Evolutionary conservation across 371 early-diverging fungal genomes (phyloP), one percentile per base, ranked within the genome.

Genomic region (Parasitella parasitica): DNA sequence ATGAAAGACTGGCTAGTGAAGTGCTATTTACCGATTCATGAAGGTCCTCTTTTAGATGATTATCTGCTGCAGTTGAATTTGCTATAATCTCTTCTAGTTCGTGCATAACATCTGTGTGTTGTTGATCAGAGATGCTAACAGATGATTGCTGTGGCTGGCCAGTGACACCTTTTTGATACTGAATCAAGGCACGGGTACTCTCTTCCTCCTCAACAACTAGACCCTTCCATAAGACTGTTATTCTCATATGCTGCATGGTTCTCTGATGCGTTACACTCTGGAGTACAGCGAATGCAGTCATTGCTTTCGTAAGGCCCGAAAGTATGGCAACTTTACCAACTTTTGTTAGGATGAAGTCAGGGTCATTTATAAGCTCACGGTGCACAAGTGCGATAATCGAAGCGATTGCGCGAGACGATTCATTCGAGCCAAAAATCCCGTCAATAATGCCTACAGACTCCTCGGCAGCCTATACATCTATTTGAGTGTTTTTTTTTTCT

Each of bases 391-490:
- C 82, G 34, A 95, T 82, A 43, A 96, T 85, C 4, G 94, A 89
- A 0, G 94, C 92, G 34, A 95, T 76, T 0, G 93, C 94, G 27
- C 88, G 84, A 16, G 94, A 94, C 0, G 96, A 94, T 64, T 95
- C 95, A 9, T 93, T 95, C 0, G 91, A 87, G 11, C 96, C 96
- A 76, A 96, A 95, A 3, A 97, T 72, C 0, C 94, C 95, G 72
- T 96, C 97, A 24, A 96, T 80, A n/a, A 95, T 69, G 2, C 89
- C 85, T 1, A 96, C 94, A 6, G 90, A 89, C 75, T 96, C 96
- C 64, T 95, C 94, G 3, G 94, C 93, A 22, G 89, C 83, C 87
- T 89, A 50, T 20, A 30, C 2, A 18, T 41, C 16, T 43, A 16
- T 28, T 26, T 32, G 11, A 3, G 6, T 2, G 11, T 32, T 32